Conservation (phyloP, 148 eudicot species). For the Rhododendron williamsianum region DNA sequence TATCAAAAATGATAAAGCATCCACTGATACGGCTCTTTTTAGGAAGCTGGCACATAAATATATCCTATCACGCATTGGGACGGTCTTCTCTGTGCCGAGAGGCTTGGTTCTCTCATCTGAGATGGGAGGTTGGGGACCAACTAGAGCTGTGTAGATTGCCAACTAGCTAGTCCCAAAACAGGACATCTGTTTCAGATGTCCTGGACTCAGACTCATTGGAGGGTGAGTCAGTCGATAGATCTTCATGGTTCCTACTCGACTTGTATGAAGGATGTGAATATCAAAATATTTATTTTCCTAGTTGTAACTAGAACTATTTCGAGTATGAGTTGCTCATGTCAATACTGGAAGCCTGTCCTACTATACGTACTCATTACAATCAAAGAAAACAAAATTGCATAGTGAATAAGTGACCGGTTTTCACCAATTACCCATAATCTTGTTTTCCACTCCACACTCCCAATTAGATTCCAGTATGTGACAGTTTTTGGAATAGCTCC, state of each 20-base stretch:
- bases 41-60: neutral
- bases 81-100: neutral
- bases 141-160: neutral
- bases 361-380: neutral
- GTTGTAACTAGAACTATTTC: neutral
- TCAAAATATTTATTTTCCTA: neutral
- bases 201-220: neutral
- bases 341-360: neutral
- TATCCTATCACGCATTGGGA: neutral
- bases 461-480: neutral
- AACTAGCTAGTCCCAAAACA: neutral
- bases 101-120: neutral
- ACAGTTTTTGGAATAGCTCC: neutral
- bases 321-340: neutral
- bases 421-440: neutral
- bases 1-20: neutral
- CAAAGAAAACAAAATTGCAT: neutral
- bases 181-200: neutral
- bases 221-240: neutral
- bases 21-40: neutral
- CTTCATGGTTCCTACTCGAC: neutral
- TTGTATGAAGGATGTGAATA: neutral
- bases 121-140: neutral
- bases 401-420: neutral
- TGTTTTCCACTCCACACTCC: neutral